Percentiles rank a stretch among this genome's conserved stretches.
Evolutionary conservation across 352 stramenopile species (phyloP).

Genomic region (Pythium folliculosum): DNA sequence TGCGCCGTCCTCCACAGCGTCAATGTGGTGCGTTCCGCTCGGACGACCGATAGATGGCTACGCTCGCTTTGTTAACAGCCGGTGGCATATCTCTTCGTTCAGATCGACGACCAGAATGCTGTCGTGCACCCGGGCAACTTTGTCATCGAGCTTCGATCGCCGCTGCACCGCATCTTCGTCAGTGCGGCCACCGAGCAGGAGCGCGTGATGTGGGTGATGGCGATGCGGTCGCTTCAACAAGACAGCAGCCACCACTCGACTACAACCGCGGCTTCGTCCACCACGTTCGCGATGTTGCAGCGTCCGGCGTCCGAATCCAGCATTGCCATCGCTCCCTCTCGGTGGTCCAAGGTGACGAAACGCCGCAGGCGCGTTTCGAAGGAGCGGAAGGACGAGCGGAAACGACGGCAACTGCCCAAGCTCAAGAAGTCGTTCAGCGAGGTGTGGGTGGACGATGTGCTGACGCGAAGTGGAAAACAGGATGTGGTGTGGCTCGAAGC

Average conservation of each 20-base stretch:
- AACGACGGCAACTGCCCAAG: conserved; percentile 59
- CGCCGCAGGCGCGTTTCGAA: conserved; percentile 53
- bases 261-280: conserved; percentile 13
- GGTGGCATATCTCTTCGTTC: background rate
- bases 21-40: conserved; percentile 52
- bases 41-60: background rate
- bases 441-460: conserved; percentile 72
- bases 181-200: conserved; percentile 82
- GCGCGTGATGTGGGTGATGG: conserved; percentile 56
- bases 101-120: conserved; percentile 84
- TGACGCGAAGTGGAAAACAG: conserved; percentile 31
- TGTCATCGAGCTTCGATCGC: conserved; percentile 71
- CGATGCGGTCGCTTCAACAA: conserved; percentile 49
- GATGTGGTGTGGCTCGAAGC: conserved; percentile 47
- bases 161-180: conserved; percentile 54
- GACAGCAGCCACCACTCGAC: conserved; percentile 28
- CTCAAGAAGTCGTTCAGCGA: conserved; percentile 78
- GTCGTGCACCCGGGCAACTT: conserved; percentile 75
- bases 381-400: conserved; percentile 61
- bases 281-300: conserved; percentile 30
- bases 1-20: conserved; percentile 48
- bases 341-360: conserved; percentile 29
- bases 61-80: background rate
- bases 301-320: conserved; percentile 46
- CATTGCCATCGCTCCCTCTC: conserved; percentile 29